Evolutionary conservation across 495 filamentous ascomycete species (phyloP).

Genomic region (Penicillium pulvis): DNA sequence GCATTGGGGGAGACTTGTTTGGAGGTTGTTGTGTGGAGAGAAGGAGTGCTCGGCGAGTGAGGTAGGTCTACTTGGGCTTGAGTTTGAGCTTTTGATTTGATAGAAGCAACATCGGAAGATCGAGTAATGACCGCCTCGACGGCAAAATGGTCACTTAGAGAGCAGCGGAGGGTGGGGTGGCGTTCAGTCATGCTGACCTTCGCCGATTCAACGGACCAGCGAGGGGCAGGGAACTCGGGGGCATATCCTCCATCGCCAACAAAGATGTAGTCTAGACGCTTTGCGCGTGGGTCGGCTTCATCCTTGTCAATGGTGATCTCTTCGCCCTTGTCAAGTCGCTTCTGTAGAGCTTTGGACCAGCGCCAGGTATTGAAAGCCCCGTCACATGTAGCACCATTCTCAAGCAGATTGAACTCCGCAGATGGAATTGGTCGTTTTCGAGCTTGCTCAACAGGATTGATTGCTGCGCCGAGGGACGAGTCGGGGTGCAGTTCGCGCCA

Average conservation of each 20-base stretch:
- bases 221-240: constrained; percentile 32
- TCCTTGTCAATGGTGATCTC: constrained; percentile 57
- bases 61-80: neutral
- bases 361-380: constrained; percentile 89
- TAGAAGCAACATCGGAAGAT: neutral
- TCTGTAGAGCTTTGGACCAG: constrained; percentile 69
- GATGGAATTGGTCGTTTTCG: constrained; percentile 58
- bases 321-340: constrained; percentile 60
- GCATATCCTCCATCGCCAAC: constrained; percentile 50
- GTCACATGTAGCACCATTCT: constrained; percentile 89
- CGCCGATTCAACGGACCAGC: constrained; percentile 68
- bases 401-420: constrained; percentile 71
- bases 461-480: constrained; percentile 70
- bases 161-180: constrained; percentile 80
- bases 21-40: constrained; percentile 23
- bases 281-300: constrained; percentile 68
- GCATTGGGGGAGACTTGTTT: constrained; percentile 28
- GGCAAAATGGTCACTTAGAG: constrained; percentile 91
- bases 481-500: constrained; percentile 83
- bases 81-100: neutral
- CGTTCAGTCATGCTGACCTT: constrained; percentile 79
- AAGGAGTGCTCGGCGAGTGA: constrained; percentile 11
- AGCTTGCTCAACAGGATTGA: constrained; percentile 60
- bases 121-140: constrained; percentile 55
- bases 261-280: constrained; percentile 96